Evolutionary conservation across 2,329 filamentous ascomycete species (phyloP).

Genomic region (Calonectria ilicicola): DNA sequence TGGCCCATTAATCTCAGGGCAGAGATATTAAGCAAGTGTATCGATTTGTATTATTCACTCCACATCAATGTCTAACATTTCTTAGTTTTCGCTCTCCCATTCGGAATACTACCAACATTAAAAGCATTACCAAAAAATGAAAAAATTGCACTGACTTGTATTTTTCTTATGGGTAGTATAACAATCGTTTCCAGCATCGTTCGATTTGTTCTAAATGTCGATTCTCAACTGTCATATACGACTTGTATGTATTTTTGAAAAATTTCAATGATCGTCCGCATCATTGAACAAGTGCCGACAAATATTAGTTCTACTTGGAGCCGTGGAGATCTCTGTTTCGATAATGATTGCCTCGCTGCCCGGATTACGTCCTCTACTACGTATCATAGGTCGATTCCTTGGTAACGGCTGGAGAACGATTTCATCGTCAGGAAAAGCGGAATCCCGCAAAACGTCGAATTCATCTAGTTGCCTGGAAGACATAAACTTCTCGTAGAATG

Average conservation of each 20-base stretch:
- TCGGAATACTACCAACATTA: neutral
- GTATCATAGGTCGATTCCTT: neutral
- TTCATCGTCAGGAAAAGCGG: neutral
- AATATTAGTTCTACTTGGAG: neutral
- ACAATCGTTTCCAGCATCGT: neutral
- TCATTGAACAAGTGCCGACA: neutral
- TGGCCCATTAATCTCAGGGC: neutral
- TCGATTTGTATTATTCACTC: no score
- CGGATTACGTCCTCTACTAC: neutral
- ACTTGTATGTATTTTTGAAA: neutral
- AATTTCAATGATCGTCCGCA: no score
- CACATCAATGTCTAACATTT: neutral
- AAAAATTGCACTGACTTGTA: neutral
- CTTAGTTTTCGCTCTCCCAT: neutral
- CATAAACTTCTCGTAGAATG: neutral
- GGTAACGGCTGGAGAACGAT: neutral
- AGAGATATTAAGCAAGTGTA: no score
- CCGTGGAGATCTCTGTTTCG: neutral
- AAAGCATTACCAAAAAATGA: neutral
- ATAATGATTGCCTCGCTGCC: neutral
- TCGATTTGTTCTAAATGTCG: no score
- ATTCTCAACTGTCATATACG: neutral
- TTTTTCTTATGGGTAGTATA: neutral
- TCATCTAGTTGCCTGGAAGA: neutral
- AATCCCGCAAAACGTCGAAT: neutral